Evolutionary conservation across 345 rosid species (phyloP), one percentile per base, ranked within the genome.

Genomic region (Eucalyptus leucophloia): DNA sequence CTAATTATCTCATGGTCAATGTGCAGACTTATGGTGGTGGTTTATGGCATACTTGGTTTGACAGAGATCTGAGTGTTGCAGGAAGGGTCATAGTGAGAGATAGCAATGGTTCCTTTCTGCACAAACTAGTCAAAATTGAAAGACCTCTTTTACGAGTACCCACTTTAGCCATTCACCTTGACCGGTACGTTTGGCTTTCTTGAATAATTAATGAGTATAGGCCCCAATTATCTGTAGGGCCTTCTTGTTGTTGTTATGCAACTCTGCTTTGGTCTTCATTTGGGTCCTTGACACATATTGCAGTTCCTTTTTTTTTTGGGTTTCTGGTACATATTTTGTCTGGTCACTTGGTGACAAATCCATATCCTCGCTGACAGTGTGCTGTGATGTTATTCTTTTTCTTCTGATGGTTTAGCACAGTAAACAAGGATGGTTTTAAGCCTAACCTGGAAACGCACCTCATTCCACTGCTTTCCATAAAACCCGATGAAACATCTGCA

Each of bases 21-120:
- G 99, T 98, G 91, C 99, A 98, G 92, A 97, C 98, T 47, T 98
- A 98, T 91, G 99, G 99, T 42, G 95, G 96, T 92, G 99, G 99
- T 91, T 93, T 98, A 90, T 98, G 99, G 99, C 98, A 98, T 72
- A 98, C 99, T 17, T 98, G 99, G 99, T 98, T 98, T 89, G 99
- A 97, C 91, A 94, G 99, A 90, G 99, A 98, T 90, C 92, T 98
- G 93, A 98, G 96, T 92, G 98, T 97, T 92, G 99, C 99, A 5
- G 99, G 99, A 87, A 94, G 99, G 92, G 98, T 94, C 67, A 94
- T 98, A 89, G 91, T 98, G 89, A 96, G 95, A 92, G 94, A 92
- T 86, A 89, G 94, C 21, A 91, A 95, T 91, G 98, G 97, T 69
- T 95, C 96, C 19, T 96, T 94, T 90, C 82, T 93, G 87, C 99